Evolutionary conservation across 352 stramenopile species (phyloP), one percentile per base, ranked within the genome.

Genomic region (Aphanomyces stellatus): DNA sequence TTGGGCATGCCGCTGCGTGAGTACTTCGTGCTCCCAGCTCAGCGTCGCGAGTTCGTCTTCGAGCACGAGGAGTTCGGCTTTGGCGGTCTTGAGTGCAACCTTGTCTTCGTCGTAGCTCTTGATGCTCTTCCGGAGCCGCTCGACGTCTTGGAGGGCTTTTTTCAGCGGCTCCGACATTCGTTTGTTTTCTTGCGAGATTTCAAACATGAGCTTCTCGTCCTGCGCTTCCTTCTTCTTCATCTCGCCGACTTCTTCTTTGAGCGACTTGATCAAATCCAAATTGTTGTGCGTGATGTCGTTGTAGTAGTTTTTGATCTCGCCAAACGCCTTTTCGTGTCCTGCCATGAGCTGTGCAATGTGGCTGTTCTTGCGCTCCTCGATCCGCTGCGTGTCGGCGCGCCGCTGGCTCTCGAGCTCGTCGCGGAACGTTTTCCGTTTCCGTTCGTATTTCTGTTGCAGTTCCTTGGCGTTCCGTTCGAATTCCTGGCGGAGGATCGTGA

Each of bases 251-350:
- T 98, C 93, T 74, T 98, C 96, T 68, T 98, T 98, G 7, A 98
- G 74, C 5, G 74, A 89, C 71, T 97, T 97, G 81, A 98, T 98
- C 27, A 98, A 73, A 65, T 98, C 93, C n/a, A 98, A 71, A 73
- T 98, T 98, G 72, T 97, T 98, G 75, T 98, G 93, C 41, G 92
- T 98, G 67, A 98, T 98, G 68, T 98, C 92, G 73, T 96, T 98
- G 87, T 98, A 98, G 77, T 98, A 98, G 62, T 96, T 96, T 69
- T 98, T 98, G 76, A 98, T 98, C 69, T 98, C 93, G 0, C 81
- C 80, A 71, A 98, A 98, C 4, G 91, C 91, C 65, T 97, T 95
- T 69, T 97, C 88, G 70, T 98, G 93, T 2, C 81, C 80, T 15
- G 87, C 85, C 90, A 98, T 98, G 57, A 98, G 81, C 60, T 85